phyloP scores from a whole-genome alignment of 2,329 filamentous ascomycete genomes.

The Penicillium sp. region DNA sequence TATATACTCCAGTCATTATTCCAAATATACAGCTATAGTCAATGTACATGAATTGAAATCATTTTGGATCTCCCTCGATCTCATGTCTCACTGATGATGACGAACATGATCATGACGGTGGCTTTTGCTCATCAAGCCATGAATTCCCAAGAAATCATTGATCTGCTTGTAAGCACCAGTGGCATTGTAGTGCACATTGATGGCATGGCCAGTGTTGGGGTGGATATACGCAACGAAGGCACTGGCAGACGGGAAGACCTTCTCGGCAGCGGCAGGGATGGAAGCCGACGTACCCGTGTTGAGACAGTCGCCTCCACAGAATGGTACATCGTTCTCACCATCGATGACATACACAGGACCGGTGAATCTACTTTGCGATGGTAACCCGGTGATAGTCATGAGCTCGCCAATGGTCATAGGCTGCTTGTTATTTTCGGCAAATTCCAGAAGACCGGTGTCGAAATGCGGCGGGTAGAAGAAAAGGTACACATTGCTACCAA shows the following conservation, averaged over 20 bases:
- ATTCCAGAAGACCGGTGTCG: conserved; percentile 14
- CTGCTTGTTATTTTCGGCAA: conserved; percentile 24
- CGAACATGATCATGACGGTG: not conserved
- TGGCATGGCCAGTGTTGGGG: conserved; percentile 28
- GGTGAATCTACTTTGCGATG: conserved; percentile 16
- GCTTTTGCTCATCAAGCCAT: not conserved
- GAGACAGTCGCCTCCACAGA: conserved; percentile 30
- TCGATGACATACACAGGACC: conserved; percentile 29
- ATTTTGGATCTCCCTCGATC: not conserved
- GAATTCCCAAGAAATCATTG: conserved; percentile 7
- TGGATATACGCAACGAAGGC: conserved; percentile 27
- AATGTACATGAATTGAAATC: not conserved
- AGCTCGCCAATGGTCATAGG: conserved; percentile 30
- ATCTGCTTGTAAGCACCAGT: conserved; percentile 26
- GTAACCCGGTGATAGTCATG: conserved; percentile 17
- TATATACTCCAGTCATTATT: not conserved
- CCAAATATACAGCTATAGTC: not conserved
- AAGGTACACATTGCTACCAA: conserved; percentile 15
- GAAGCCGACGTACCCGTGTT: conserved; percentile 16
- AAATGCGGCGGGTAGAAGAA: conserved; percentile 19
- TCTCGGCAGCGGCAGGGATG: conserved; percentile 15
- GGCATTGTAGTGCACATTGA: conserved; percentile 32
- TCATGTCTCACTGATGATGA: not conserved
- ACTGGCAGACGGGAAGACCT: conserved; percentile 19
- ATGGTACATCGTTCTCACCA: conserved; percentile 22